Evolutionary conservation across 148 eudicot genomes (phyloP).

Genomic region (Agrostemma githago): DNA sequence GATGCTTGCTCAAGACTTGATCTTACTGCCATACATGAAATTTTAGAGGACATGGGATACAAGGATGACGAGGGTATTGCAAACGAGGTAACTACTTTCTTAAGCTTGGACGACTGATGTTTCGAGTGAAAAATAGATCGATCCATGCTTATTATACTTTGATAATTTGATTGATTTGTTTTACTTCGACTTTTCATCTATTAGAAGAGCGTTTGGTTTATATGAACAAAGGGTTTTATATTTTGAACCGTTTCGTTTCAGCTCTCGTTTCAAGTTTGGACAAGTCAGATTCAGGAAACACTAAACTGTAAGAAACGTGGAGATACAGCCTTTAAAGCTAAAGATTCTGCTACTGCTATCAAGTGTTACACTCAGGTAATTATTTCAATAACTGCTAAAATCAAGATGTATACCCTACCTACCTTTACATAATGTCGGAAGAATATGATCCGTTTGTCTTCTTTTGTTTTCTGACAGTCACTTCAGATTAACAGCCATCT

Average conservation of each 20-base stretch:
- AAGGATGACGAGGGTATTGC: slow-evolving; percentile 73
- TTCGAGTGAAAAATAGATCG: background rate
- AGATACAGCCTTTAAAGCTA: slow-evolving; percentile 58
- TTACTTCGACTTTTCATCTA: background rate
- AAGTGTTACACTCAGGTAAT: slow-evolving; percentile 59
- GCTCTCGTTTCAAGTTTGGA: slow-evolving; percentile 85
- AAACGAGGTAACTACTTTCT: slow-evolving; percentile 49
- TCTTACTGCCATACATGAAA: slow-evolving; percentile 78
- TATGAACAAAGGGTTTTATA: background rate
- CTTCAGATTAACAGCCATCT: background rate
- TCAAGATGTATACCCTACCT: background rate
- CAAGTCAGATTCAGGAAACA: slow-evolving; percentile 66
- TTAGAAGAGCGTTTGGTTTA: too few relatives aligned
- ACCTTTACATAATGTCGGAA: background rate
- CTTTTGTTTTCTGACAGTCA: background rate
- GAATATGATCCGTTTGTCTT: background rate
- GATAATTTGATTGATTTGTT: background rate
- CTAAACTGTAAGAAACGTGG: slow-evolving; percentile 66
- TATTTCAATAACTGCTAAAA: background rate
- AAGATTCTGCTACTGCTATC: slow-evolving; percentile 59
- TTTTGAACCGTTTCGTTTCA: slow-evolving; percentile 19
- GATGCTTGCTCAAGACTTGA: slow-evolving; percentile 75
- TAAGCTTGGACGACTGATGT: background rate
- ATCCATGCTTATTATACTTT: background rate
- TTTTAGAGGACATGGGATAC: slow-evolving; percentile 66